These are phyloP conservation scores for Rhizopogon salebrosus DNA, from an alignment of 768 basidiomycete genomes.

Conservation along the genomic window DNA sequence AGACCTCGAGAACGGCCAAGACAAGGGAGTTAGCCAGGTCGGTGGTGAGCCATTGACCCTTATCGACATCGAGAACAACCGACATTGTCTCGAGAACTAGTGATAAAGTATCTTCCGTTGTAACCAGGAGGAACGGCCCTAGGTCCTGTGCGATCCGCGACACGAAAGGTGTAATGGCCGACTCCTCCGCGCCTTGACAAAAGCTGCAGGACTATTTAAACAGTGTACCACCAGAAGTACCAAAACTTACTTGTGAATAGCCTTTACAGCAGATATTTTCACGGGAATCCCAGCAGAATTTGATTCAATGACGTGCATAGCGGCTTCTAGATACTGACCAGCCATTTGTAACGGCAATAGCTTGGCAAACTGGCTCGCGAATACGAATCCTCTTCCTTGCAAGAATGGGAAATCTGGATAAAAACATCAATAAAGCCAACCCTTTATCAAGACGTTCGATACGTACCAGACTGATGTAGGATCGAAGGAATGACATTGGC, in stretches of 20 bases:
- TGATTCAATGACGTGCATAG: conserved; percentile 80
- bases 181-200: conserved; percentile 55
- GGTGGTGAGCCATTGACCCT: conserved; percentile 64
- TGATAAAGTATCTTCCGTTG: conserved; percentile 85
- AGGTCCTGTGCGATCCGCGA: conserved; percentile 75
- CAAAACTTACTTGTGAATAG: conserved; percentile 79
- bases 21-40: conserved; percentile 67
- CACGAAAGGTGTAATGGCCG: conserved; percentile 58
- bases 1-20: conserved; percentile 67
- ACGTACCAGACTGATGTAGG: conserved; percentile 63
- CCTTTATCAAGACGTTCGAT: not conserved
- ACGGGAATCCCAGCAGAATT: conserved; percentile 71
- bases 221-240: not conserved
- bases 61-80: conserved; percentile 69
- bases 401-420: conserved; percentile 79
- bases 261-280: conserved; percentile 92
- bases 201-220: conserved; percentile 44
- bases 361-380: conserved; percentile 83
- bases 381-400: conserved; percentile 92
- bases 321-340: conserved; percentile 82
- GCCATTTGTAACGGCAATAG: conserved; percentile 68
- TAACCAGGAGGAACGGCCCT: conserved; percentile 73
- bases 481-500: conserved; percentile 75
- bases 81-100: conserved; percentile 84
- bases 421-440: conserved; percentile 1